Base-by-base conservation (phyloP, 371 early-diverging fungal species). In the Haplosporangium sp. region DNA sequence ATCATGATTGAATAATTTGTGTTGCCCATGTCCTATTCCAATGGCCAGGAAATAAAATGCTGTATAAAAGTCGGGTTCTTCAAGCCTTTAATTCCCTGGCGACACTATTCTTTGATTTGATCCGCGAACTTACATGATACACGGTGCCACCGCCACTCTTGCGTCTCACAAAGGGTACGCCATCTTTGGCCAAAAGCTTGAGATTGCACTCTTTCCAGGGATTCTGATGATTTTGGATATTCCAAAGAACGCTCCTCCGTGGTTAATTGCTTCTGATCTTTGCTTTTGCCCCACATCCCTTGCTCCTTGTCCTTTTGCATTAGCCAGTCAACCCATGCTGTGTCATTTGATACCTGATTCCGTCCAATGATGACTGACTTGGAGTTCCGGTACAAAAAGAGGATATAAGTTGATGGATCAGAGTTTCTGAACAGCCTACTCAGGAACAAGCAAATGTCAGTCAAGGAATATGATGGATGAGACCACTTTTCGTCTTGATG, bases 141-240 rank as follows among this genome's bases (percentile, higher is more conserved):
- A 99, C 99, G 1, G 98, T 91, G 43, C 99, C 99, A 23, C 99
- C 99, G 51, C 99, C 99, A 67, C 94, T 94, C 67, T 91, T 84
- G 73, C 99, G 88, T 43, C 99, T 89, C 10, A 96, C 91, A 59
- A 97, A 88, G 60, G 93, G 93, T 6, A 98, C 89, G 13, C 82
- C 79, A 23, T 91, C 81, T n/a, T 82, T 67, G 16, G 71, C 81
- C 89, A 97, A 84, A 60, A 87, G 81, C 29, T 73, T 77, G 56
- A 97, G 73, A 74, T 96, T 91, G 82, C 96, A 95, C 74, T 98
- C 99, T 61, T 91, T 90, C 90, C 95, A 98, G 7, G 98, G 97
- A 67, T 98, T 98, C 90, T 93, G 73, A 29, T 23, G 0, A n/a
- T n/a, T n/a, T n/a, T n/a, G n/a, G n/a, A n/a, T n/a, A n/a, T n/a